phyloP scores from a whole-genome alignment of 2,329 filamentous ascomycete species.

The Fusarium napiforme region DNA sequence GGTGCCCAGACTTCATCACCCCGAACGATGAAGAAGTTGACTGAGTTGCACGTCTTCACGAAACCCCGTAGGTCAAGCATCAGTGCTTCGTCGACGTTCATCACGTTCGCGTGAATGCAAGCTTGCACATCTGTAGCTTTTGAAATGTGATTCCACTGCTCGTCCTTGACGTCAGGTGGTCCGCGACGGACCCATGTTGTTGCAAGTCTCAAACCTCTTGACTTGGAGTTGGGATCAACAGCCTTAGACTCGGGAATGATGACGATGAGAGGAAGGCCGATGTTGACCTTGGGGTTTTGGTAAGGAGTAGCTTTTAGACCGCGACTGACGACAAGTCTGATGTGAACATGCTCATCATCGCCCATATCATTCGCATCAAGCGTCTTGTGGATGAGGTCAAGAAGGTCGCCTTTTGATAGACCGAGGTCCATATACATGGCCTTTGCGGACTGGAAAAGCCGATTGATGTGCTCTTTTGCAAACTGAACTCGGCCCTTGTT shows the following conservation, averaged over 20 bases:
- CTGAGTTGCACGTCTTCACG: slow-evolving; percentile 9
- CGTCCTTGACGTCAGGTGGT: not conserved
- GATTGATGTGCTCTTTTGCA: not conserved
- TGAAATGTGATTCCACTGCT: slow-evolving; percentile 18
- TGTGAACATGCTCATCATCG: not conserved
- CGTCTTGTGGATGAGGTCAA: not conserved
- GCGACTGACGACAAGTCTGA: not conserved
- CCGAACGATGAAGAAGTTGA: slow-evolving; percentile 7
- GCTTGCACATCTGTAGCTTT: slow-evolving; percentile 5
- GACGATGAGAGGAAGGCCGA: not conserved
- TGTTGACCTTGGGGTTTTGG: slow-evolving; percentile 1
- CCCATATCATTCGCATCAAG: slow-evolving; percentile 13
- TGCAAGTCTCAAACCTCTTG: not conserved
- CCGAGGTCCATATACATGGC: slow-evolving; percentile 20
- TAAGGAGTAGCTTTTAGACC: not conserved
- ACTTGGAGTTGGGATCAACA: slow-evolving; percentile 8
- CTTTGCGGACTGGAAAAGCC: not conserved
- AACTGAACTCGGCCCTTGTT: slow-evolving; percentile 11
- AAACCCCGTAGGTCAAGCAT: not conserved
- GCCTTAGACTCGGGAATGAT: slow-evolving; percentile 13
- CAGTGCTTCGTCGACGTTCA: not conserved
- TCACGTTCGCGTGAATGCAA: not conserved
- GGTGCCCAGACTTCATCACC: slow-evolving; percentile 12
- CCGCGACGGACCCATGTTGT: slow-evolving; percentile 5
- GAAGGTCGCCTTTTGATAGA: not conserved